Base-by-base conservation (phyloP, 164 flowering plant genomes). In the Vitis vinifera region DNA sequence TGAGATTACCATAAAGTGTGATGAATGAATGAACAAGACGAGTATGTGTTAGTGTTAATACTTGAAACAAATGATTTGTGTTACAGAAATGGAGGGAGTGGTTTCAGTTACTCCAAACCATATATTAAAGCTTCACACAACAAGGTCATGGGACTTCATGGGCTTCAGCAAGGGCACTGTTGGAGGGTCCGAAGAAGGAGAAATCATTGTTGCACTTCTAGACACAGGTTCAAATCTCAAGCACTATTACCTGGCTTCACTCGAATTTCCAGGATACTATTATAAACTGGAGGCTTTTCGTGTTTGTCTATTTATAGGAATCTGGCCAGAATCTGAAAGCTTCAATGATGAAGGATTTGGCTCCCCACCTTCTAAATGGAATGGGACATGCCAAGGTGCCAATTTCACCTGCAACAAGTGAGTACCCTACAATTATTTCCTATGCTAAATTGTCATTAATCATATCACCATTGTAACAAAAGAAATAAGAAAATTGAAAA, bases 121-220 rank as follows among this genome's bases (percentile, higher is more conserved):
- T 11, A 71, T 58, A 16, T 49, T 78, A 12, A 16, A 78, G 60
- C 80, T 81, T 70, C 88, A 84, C 58, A 84, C 86, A 2, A 82
- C 90, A 67, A 79, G 88, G 67, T 84, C 90, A 56, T 83, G 87
- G 88, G 84, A 83, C 47, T 87, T 85, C 73, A 52, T 72, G 69
- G 90, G 84, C 12, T 63, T 80, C 14, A 15, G 70, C 51, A 59
- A 37, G 16, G 56, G 30, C 59, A 44, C 29, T 55, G 37, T 59
- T 56, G 71, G 65, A 14, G 37, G 44, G 11, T 6, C 56, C 27
- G 51, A 37, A 9, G 76, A 74, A 77, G 81, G 84, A 64, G 77
- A 82, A 2, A 73, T 83, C 29, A 74, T 83, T 23, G 65, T 85
- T 47, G 89, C 77, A 8, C 60, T 85, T 57, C 58, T 85, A 9